These are phyloP conservation scores for Rhodotorula sp. DNA, from an alignment of 1,284 basidiomycete species.

Conservation along the genomic window DNA sequence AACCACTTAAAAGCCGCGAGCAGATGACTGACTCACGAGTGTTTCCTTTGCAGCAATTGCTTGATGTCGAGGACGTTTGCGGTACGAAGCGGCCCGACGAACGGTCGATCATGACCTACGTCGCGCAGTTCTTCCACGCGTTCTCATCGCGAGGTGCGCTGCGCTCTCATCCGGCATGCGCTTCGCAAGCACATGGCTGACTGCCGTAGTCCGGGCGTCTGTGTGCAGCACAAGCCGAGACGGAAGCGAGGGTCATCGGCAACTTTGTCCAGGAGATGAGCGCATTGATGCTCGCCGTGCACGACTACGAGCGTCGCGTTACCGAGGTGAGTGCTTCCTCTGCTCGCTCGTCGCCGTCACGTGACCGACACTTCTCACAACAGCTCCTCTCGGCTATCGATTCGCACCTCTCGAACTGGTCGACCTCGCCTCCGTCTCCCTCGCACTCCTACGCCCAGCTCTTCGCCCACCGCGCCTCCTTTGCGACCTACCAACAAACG, in stretches of 20 bases:
- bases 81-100: conserved; percentile 86
- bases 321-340: conserved; percentile 56
- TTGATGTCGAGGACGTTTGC: conserved; percentile 96
- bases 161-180: too few species aligned
- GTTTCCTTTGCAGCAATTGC: conserved; percentile 64
- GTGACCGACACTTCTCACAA: not conserved
- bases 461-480: conserved; percentile 69
- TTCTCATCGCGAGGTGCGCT: conserved; percentile 86
- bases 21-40: not conserved
- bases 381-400: conserved; percentile 67
- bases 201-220: not conserved
- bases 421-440: conserved; percentile 57
- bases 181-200: not conserved
- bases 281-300: conserved; percentile 75
- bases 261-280: conserved; percentile 96
- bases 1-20: not conserved
- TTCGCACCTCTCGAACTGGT: conserved; percentile 66
- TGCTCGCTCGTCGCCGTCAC: not conserved
- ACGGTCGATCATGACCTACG: conserved; percentile 91
- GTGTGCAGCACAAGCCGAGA: conserved; percentile 81
- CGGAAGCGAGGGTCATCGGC: conserved; percentile 85
- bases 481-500: conserved; percentile 80
- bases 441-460: conserved; percentile 77
- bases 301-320: conserved; percentile 91
- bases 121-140: conserved; percentile 95